phyloP scores from a whole-genome alignment of 139 green algal genomes.

The Gonium pectorale region DNA sequence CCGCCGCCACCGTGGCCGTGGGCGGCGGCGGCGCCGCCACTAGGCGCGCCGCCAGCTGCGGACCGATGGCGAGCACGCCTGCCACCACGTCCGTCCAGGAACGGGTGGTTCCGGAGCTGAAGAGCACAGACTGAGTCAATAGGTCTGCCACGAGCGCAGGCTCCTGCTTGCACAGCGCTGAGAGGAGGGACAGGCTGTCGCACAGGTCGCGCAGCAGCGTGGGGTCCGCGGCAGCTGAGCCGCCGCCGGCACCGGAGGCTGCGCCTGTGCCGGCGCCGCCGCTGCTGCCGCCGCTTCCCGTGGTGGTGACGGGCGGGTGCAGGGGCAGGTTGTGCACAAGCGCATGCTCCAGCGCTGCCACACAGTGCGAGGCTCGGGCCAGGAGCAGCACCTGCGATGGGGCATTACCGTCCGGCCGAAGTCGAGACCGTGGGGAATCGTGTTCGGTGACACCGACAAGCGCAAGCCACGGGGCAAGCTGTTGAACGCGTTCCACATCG shows the following conservation, averaged over 20 bases:
- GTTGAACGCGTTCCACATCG: no score
- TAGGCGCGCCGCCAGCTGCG: slow-evolving; percentile 3
- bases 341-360: slow-evolving; percentile 44
- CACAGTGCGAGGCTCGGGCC: slow-evolving; percentile 56
- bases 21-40: neutral
- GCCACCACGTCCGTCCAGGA: slow-evolving; percentile 21
- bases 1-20: neutral
- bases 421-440: no score
- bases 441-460: no score
- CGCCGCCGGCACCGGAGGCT: no score
- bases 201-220: slow-evolving; percentile 22
- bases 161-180: neutral
- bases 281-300: no score
- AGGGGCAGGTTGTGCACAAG: slow-evolving; percentile 31
- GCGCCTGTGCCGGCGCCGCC: no score
- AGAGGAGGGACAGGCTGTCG: slow-evolving; percentile 41
- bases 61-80: slow-evolving; percentile 21
- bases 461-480: no score
- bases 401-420: no score
- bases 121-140: slow-evolving; percentile 8
- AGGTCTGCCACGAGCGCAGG: slow-evolving; percentile 26
- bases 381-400: slow-evolving; percentile 67
- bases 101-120: slow-evolving; percentile 1
- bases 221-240: slow-evolving; percentile 6
- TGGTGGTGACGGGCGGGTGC: neutral